A percentile compares a stretch with the other conserved stretches of the same genome.
Evolutionary conservation across 352 stramenopile species (phyloP).

Genomic region (Phytopythium helicoides): DNA sequence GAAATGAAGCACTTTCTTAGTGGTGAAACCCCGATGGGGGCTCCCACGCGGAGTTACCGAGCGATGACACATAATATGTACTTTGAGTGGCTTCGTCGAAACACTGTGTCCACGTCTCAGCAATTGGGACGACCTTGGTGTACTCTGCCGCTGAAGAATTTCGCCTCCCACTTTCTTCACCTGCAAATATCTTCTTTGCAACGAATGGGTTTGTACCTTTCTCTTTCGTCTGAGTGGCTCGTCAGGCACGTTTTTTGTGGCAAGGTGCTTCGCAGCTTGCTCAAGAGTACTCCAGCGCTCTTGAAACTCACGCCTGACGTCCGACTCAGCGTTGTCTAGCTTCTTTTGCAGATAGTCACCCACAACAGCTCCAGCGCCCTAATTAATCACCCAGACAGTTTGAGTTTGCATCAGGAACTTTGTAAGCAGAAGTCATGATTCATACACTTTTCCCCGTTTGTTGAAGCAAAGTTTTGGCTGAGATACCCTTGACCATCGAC

Average conservation of each 20-base stretch:
- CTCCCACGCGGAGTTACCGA: conserved; percentile 24
- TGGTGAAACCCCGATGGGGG: conserved; percentile 3
- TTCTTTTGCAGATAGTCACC: conserved; percentile 45
- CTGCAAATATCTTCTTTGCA: background rate
- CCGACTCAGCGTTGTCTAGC: conserved; percentile 27
- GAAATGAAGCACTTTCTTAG: background rate
- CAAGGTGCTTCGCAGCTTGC: conserved; percentile 10
- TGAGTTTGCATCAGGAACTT: too few species aligned
- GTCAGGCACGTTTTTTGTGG: conserved; percentile 4
- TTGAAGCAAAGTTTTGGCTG: conserved; percentile 32
- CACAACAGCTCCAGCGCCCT: conserved; percentile 17
- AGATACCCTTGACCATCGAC: conserved; percentile 32
- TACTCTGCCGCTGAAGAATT: background rate
- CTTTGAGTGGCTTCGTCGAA: conserved; percentile 19
- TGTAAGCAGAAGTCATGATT: too few species aligned
- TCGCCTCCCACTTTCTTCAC: background rate
- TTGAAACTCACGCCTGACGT: conserved; percentile 26
- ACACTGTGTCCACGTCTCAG: conserved; percentile 21
- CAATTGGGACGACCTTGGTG: conserved; percentile 20
- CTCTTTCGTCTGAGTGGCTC: background rate
- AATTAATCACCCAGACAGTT: background rate
- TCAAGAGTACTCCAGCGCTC: conserved; percentile 37
- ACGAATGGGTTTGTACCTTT: background rate
- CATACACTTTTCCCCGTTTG: conserved; percentile 37
- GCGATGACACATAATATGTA: conserved; percentile 31